Percentiles rank a stretch among this genome's conserved stretches.
These are phyloP conservation scores for Ceratocystis destructans DNA, from an alignment of 2,329 filamentous ascomycete genomes.

Conservation along the genomic window DNA sequence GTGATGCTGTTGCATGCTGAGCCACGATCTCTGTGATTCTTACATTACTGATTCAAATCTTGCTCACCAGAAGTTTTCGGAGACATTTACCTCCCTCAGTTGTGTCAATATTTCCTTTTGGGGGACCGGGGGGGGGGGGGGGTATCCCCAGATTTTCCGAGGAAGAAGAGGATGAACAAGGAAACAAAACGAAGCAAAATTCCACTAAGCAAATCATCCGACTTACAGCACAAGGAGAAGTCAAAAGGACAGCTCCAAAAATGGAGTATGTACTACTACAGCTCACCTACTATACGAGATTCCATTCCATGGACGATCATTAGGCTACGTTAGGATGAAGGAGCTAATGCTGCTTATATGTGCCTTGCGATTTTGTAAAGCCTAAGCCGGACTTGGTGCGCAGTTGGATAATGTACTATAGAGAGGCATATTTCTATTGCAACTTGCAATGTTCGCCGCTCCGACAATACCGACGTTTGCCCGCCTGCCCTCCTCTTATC, in stretches of 20 bases:
- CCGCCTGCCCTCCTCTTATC: neutral
- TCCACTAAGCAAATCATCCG: neutral
- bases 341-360: neutral
- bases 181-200: neutral
- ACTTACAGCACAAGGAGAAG: neutral
- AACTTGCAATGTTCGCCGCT: too few species aligned
- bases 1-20: neutral
- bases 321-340: neutral
- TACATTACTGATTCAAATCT: neutral
- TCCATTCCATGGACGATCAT: neutral
- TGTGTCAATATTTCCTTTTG: neutral
- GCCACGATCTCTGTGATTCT: neutral
- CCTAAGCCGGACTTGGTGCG: neutral
- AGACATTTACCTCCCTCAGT: neutral
- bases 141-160: neutral
- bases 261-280: neutral
- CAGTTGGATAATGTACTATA: neutral
- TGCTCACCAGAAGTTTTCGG: neutral
- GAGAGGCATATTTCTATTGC: too few species aligned
- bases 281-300: neutral
- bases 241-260: neutral
- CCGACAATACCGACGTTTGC: too few species aligned
- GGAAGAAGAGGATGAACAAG: neutral
- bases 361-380: neutral
- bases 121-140: neutral